Evolutionary conservation across 176 grass and related monocot species (phyloP).

Genomic region (Avena sativa): DNA sequence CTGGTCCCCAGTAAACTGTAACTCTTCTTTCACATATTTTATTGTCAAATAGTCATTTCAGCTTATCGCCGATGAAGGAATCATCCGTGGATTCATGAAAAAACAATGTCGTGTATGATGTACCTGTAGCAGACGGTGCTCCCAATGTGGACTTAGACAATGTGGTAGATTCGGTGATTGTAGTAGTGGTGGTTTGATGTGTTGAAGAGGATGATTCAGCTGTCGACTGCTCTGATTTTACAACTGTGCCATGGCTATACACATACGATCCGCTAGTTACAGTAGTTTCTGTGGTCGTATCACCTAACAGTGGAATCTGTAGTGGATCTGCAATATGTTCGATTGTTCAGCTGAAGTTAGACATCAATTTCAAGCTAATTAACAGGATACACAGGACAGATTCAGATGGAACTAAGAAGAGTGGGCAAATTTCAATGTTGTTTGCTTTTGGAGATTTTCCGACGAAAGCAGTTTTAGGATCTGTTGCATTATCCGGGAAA

Average conservation of each 20-base stretch:
- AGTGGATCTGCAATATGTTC: constrained; percentile 35
- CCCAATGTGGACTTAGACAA: neutral
- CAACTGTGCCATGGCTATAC: neutral
- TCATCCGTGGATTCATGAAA: neutral
- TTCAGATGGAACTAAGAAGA: neutral
- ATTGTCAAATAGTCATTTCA: neutral
- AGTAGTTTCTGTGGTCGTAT: neutral
- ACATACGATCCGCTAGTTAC: neutral
- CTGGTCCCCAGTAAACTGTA: neutral
- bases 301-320: constrained; percentile 12
- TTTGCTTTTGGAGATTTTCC: neutral
- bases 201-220: constrained; percentile 36
- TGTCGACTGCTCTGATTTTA: neutral
- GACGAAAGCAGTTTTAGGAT: neutral
- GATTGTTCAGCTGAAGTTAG: constrained; percentile 23
- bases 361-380: neutral
- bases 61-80: neutral
- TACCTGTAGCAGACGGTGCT: neutral
- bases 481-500: neutral
- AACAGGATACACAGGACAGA: constrained; percentile 14
- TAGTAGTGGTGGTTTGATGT: neutral
- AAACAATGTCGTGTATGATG: neutral
- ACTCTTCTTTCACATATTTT: neutral
- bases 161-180: neutral
- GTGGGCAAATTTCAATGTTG: neutral